phyloP scores from a whole-genome alignment of 2,329 filamentous ascomycete species.

The Clarireedia sp. region DNA sequence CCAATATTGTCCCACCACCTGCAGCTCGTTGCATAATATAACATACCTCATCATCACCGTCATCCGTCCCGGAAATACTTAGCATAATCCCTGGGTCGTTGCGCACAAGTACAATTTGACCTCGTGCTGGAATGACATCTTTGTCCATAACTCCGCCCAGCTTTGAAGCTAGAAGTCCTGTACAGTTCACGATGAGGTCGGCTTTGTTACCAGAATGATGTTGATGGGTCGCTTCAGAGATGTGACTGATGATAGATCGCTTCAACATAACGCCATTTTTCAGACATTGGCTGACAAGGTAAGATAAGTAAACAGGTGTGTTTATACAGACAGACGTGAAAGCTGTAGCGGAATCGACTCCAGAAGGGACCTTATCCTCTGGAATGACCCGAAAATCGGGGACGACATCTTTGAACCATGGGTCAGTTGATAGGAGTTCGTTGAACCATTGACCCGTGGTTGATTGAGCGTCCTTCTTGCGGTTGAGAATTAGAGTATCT shows the following conservation, averaged over 20 bases:
- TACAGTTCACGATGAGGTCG: conserved; percentile 75
- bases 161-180: conserved; percentile 65
- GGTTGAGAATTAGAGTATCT: conserved; percentile 46
- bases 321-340: conserved; percentile 92
- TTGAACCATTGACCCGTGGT: conserved; percentile 41
- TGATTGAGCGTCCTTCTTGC: conserved; percentile 18
- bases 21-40: conserved; percentile 64
- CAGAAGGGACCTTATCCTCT: conserved; percentile 49
- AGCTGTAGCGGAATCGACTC: conserved; percentile 61
- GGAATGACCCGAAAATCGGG: conserved; percentile 61
- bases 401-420: conserved; percentile 67
- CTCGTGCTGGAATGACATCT: conserved; percentile 66
- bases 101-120: conserved; percentile 65
- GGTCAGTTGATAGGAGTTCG: conserved; percentile 56
- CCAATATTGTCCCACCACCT: conserved; percentile 59
- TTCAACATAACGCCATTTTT: conserved; percentile 62
- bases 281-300: conserved; percentile 73
- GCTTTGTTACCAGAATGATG: conserved; percentile 51
- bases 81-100: conserved; percentile 56
- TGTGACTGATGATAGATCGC: conserved; percentile 57
- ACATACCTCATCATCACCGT: conserved; percentile 52
- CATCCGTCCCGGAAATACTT: conserved; percentile 53
- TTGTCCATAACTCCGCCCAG: conserved; percentile 77
- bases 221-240: conserved; percentile 57
- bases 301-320: conserved; percentile 77